Evolutionary conservation across 176 grass and related monocot species (phyloP), one percentile per base, ranked within the genome.

Genomic region (Saccharum spontaneum): DNA sequence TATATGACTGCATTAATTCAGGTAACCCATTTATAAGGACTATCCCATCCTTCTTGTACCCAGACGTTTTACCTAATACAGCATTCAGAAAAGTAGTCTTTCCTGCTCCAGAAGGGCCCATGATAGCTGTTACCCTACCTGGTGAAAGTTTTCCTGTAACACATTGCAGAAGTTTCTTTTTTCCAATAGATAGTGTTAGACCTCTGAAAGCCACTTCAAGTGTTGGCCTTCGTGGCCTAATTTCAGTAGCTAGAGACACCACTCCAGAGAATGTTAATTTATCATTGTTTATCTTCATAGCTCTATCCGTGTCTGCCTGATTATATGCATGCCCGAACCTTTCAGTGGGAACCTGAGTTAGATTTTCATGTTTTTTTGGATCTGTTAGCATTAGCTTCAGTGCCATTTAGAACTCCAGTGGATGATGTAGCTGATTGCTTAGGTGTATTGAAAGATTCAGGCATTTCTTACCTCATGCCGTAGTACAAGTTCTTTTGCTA

Each of bases 1-100:
- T 94, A 70, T 88, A 94, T 26, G 93, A 92, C 76, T 79, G 88
- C 86, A 94, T 92, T 7, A 64, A 82, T 69, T 77, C 87, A 81
- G 88, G 86, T 71, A 88, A 84, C 78, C 90, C 90, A 90, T 92
- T 94, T 88, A 94, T 85, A 78, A 92, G 93, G 33, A 94, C 87
- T 68, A 90, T 34, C 44, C 93, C 93, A 78, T 87, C 89, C 76
- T 84, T 89, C 77, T 90, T 85, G 71, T 89, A 94, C 39, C 93
- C 93, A 15, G 65, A 71, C 54, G 87, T 86, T 89, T 92, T 94
- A 74, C 93, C 93, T 83, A 89, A 85, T 60, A 94, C 71, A 18
- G 93, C 93, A 83, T 89, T 94, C 64, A 94, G 93, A 84, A 94
- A 94, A 74, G 93, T 94, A 72, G 93, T 94, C 86, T 94, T 94